Conservation (phyloP, 495 filamentous ascomycete genomes). For the Aspergillus coremiiformis region DNA sequence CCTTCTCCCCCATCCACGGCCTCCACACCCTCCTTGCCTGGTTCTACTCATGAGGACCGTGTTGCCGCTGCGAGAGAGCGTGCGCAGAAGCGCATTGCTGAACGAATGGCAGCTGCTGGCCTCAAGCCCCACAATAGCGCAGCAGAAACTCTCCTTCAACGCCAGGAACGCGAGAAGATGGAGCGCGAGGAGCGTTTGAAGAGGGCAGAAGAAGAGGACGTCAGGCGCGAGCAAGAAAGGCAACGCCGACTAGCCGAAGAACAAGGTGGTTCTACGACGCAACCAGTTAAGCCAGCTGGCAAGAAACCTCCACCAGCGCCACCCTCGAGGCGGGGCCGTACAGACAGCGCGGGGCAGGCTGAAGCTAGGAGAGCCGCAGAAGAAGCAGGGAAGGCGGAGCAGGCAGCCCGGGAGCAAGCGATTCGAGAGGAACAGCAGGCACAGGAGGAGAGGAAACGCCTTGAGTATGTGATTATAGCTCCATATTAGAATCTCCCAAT, state of each 20-base stretch:
- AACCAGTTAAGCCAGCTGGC: conserved; percentile 43
- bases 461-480: conserved; percentile 65
- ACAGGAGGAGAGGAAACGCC: conserved; percentile 62
- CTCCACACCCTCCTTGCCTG: conserved; percentile 45
- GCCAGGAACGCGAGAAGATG: conserved; percentile 78
- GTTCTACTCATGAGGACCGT: conserved; percentile 82
- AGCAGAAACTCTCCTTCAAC: conserved; percentile 72
- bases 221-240: conserved; percentile 78
- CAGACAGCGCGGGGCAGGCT: conserved; percentile 52
- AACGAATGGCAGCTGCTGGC: conserved; percentile 87
- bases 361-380: conserved; percentile 53
- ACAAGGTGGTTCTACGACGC: conserved; percentile 54
- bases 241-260: conserved; percentile 83
- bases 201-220: conserved; percentile 92
- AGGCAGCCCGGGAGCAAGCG: conserved; percentile 49
- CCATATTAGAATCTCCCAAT: background rate
- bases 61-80: conserved; percentile 96
- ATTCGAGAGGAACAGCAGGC: conserved; percentile 65
- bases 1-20: conserved; percentile 35
- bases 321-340: conserved; percentile 65
- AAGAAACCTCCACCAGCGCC: conserved; percentile 84
- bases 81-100: conserved; percentile 96
- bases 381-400: conserved; percentile 43
- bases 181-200: conserved; percentile 79
- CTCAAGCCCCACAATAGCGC: conserved; percentile 66